Conservation (phyloP, 1,139 yeast species). For the Meyerozyma smithsonii region DNA sequence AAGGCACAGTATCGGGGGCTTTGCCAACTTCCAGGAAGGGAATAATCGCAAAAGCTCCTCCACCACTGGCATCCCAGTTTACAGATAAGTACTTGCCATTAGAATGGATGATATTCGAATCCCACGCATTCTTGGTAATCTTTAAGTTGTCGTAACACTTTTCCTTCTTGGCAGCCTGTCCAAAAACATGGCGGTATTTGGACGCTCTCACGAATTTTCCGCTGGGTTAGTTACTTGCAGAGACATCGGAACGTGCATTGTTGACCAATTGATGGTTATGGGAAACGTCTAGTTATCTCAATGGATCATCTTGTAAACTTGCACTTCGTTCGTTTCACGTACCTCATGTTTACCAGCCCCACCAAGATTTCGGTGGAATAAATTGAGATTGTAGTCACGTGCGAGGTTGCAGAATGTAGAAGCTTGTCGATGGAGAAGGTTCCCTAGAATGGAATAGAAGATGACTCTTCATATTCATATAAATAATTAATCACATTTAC, state of each 20-base stretch:
- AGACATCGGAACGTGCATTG: background rate
- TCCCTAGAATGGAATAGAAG: no score
- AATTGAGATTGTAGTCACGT: background rate
- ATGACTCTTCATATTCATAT: no score
- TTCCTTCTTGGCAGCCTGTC: conserved; percentile 87
- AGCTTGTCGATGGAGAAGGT: no score
- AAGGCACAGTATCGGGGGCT: conserved; percentile 87
- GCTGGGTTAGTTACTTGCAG: conserved; percentile 31
- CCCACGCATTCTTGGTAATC: conserved; percentile 91
- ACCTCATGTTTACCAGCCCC: background rate
- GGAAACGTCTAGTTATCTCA: background rate
- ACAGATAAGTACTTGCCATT: conserved; percentile 84
- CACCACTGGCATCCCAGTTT: conserved; percentile 94
- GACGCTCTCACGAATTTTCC: conserved; percentile 95
- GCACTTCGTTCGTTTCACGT: background rate
- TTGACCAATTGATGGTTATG: background rate
- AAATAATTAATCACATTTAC: no score
- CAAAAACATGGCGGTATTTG: conserved; percentile 92
- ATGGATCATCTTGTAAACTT: background rate
- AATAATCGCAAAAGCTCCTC: conserved; percentile 93
- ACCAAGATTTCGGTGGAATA: background rate
- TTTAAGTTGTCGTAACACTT: conserved; percentile 82
- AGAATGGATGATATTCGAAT: conserved; percentile 73
- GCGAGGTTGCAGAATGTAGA: background rate
- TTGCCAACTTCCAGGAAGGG: conserved; percentile 88